Evolutionary conservation across 2,329 filamentous ascomycete species (phyloP), one percentile per base, ranked within the genome.

Genomic region (Ascocoryne sarcoides): DNA sequence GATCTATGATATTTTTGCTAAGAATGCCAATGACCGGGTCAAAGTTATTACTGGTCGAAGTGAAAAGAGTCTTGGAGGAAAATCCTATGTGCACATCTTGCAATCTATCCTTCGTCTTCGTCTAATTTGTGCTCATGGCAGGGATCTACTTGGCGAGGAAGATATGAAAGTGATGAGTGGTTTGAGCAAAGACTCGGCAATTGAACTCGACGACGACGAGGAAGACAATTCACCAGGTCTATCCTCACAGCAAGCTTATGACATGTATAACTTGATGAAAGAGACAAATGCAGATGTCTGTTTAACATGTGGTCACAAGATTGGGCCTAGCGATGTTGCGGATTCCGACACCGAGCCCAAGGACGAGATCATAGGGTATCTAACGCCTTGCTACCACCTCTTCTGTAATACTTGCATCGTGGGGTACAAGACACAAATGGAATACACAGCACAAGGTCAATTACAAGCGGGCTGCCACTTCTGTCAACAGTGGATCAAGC

Each of bases 101-200:
- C 89, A 92, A 49, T 85, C 87, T 4, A 95, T 98, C 56, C 73
- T 93, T 50, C 82, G 90, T 20, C 75, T 98, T 14, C 84, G 92
- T 8, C 72, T 94, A 30, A 83, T 96, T 37, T 95, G 89, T 57
- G 92, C 89, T 1, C 90, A 95, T 59, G 92, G 92, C n/a, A 84
- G 83, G 49, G 90, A 96, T 45, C 73, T 98, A 5, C 71, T 98
- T 2, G 85, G 80, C 42, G 79, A 89, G 26, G 82, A 90, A 15
- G 90, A 96, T 54, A 67, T 94, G 33, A 79, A 82, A 50, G 70
- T 83, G 3, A 76, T 90, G 37, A 82, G 88, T 57, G 90, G 89
- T 17, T 73, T 86, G 62, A 87, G 80, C n/a, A 78, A 79, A 7
- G 81, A 86, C 29, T 86, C 86, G 48, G 85, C 92, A 2, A 94